A percentile compares a stretch with the other conserved stretches of the same genome.
phyloP scores from a whole-genome alignment of 1,284 basidiomycete genomes.

The Gomphus bonarii region DNA sequence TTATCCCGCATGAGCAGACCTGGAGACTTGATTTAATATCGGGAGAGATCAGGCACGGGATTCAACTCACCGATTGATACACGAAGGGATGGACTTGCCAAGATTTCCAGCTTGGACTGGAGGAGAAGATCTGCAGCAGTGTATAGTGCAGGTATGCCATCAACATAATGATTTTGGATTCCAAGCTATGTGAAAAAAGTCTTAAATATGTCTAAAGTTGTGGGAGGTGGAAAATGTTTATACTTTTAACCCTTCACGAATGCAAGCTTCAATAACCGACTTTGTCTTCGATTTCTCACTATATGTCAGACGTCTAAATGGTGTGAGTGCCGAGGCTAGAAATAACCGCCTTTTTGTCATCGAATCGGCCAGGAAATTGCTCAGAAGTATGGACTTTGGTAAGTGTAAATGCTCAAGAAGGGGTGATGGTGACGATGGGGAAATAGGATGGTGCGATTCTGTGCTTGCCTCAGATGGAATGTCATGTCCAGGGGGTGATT shows the following conservation, averaged over 20 bases:
- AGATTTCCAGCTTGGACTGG: conserved; percentile 30
- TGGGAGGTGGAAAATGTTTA: conserved; percentile 6
- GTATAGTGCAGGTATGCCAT: conserved; percentile 67
- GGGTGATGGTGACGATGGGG: not conserved
- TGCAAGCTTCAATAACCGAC: conserved; percentile 55
- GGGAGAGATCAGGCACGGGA: not conserved
- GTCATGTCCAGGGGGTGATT: not conserved
- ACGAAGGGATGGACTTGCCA: conserved; percentile 34
- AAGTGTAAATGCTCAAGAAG: not conserved
- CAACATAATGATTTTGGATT: conserved; percentile 65
- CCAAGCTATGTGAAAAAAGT: conserved; percentile 37
- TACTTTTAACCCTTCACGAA: conserved; percentile 73
- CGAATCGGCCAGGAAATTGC: conserved; percentile 9
- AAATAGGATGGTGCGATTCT: not conserved
- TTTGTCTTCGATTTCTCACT: conserved; percentile 53
- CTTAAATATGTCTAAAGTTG: not conserved
- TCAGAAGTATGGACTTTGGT: conserved; percentile 15
- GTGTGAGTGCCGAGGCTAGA: conserved; percentile 60
- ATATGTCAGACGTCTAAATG: conserved; percentile 52
- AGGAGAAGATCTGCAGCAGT: conserved; percentile 40
- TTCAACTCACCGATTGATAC: conserved; percentile 45
- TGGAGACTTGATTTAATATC: conserved; percentile 17
- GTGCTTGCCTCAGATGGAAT: not conserved
- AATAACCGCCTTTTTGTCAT: conserved; percentile 51
- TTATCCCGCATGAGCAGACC: conserved; percentile 62